Base-by-base conservation (phyloP, 1,139 yeast genomes). In the Magnusiomyces suaveolens region DNA sequence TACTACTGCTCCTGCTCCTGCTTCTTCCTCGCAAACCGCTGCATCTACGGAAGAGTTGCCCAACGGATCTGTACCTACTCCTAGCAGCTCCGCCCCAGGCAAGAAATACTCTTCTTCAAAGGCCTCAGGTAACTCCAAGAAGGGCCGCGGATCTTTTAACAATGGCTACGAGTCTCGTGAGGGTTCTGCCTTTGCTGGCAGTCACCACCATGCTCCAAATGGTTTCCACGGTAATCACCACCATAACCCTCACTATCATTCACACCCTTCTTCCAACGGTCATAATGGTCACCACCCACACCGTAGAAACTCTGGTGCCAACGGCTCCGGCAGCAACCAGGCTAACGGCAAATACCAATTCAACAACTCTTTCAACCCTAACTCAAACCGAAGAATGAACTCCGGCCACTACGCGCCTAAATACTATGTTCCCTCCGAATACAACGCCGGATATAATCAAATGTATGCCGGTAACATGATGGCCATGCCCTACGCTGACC, bases 211-310 rank as follows among this genome's bases (percentile, higher is more conserved):
- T n/a, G 26, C 51, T 49, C 59, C 62, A 70, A 46, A 43, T 68
- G 58, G 70, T 64, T 60, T 71, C 66, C 49, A 50, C 46, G 16
- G 52, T 39, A 23, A 43, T 46, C 72, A 68, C 64, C 70, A 69
- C 60, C 52, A 52, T 48, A 6, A 29, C 12, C 36, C 6, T 12
- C 6, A 29, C 36, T 64, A 59, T 57, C 63, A 52, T 54, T 44
- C 23, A 41, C 51, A 44, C 46, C 49, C 44, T 20, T 18, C 53
- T 54, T 51, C 55, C 53, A 52, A 36, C 48, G 48, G 48, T 25
- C 6, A 29, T 29, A 6, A 29, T 29, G 53, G 55, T 38, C 54
- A 58, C 29, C 33, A 52, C 54, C 56, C 38, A 10, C 54, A 58
- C 26, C 38, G 52, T 54, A 57, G 38, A 21, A 43, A 43, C 38